A percentile compares a stretch with the other conserved stretches of the same genome.
phyloP scores from a whole-genome alignment of 2,329 filamentous ascomycete genomes.

The Aspergillus sp. region DNA sequence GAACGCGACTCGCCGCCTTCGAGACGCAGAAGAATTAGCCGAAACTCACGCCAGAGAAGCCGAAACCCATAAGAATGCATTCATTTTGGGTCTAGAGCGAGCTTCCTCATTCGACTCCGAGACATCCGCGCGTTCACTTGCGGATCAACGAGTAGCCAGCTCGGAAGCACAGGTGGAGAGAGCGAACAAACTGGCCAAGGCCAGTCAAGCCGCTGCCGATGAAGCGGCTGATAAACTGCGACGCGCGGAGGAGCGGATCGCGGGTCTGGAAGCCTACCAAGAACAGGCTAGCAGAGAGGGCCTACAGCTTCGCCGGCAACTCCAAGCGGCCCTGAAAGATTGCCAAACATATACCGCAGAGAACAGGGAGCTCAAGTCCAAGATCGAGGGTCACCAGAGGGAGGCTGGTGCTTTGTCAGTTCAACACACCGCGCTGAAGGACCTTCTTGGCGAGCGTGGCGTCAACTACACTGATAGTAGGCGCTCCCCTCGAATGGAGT shows the following conservation, averaged over 20 bases:
- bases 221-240: conserved; percentile 83
- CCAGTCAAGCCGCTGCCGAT: conserved; percentile 87
- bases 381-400: conserved; percentile 80
- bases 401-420: conserved; percentile 92
- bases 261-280: conserved; percentile 93
- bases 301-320: conserved; percentile 81
- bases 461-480: conserved; percentile 71
- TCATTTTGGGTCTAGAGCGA: conserved; percentile 79
- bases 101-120: conserved; percentile 51
- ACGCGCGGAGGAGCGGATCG: conserved; percentile 92
- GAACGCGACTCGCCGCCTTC: conserved; percentile 68
- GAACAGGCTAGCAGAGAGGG: conserved; percentile 95
- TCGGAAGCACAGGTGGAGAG: conserved; percentile 77
- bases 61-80: conserved; percentile 75
- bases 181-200: conserved; percentile 77
- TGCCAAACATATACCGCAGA: conserved; percentile 76
- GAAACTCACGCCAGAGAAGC: conserved; percentile 88
- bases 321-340: conserved; percentile 81
- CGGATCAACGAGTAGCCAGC: conserved; percentile 61
- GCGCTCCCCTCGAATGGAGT: conserved; percentile 70
- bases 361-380: conserved; percentile 78
- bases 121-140: conserved; percentile 35
- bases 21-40: conserved; percentile 82
- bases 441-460: conserved; percentile 84
- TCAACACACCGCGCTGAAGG: conserved; percentile 89